Evolutionary conservation across 2,329 filamentous ascomycete species (phyloP).

Genomic region (Colletotrichum truncatum): DNA sequence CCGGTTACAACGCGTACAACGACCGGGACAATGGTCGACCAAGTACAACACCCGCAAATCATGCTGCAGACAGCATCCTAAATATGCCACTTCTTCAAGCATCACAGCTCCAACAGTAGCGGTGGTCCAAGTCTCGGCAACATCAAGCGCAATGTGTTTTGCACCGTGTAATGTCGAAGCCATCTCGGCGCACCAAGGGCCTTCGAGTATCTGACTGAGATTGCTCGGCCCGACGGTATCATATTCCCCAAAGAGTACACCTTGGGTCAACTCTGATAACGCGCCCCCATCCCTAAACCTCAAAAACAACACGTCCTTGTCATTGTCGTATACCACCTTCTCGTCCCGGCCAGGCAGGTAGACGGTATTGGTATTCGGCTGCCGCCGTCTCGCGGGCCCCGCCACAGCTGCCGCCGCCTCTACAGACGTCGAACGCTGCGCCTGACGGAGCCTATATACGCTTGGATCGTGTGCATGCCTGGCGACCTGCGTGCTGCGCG

Average conservation of each 20-base stretch:
- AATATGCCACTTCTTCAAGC: slow-evolving; percentile 38
- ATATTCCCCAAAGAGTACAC: slow-evolving; percentile 17
- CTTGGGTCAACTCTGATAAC: slow-evolving; percentile 8
- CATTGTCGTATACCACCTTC: slow-evolving; percentile 34
- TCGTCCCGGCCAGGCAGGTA: slow-evolving; percentile 36
- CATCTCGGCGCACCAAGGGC: slow-evolving; percentile 40
- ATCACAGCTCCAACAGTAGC: slow-evolving; percentile 26
- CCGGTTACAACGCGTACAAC: slow-evolving; percentile 35
- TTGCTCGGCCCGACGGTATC: slow-evolving; percentile 16
- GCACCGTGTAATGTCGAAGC: slow-evolving; percentile 36
- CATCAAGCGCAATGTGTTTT: slow-evolving; percentile 38
- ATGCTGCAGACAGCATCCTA: slow-evolving; percentile 40
- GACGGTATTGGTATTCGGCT: slow-evolving; percentile 32
- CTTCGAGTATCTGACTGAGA: slow-evolving; percentile 35
- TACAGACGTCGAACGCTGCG: slow-evolving; percentile 19
- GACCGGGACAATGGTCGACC: slow-evolving; percentile 39
- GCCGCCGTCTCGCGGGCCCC: background rate
- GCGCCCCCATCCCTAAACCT: slow-evolving; percentile 35
- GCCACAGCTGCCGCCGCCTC: slow-evolving; percentile 14
- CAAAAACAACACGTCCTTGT: slow-evolving; percentile 38
- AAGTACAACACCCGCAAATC: slow-evolving; percentile 41
- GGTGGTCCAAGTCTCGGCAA: slow-evolving; percentile 37
- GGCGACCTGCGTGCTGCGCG: slow-evolving; percentile 1
- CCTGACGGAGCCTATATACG: background rate
- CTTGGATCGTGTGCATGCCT: slow-evolving; percentile 17